Conservation (phyloP, 345 rosid species). For the Eutrema japonicum region DNA sequence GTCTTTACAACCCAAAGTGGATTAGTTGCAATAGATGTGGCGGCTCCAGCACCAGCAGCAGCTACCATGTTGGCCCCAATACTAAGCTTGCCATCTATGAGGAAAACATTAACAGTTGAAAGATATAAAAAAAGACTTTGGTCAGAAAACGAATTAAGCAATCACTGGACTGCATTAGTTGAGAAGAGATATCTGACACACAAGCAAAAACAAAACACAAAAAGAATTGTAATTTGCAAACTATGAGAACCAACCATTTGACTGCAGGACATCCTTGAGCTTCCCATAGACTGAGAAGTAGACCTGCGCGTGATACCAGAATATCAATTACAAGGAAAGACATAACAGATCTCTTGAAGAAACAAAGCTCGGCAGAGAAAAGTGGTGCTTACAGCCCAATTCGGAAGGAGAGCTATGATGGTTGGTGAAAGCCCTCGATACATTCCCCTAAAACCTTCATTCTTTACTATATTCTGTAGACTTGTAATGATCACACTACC, state of each 20-base stretch:
- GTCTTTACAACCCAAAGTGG: constrained; percentile 99
- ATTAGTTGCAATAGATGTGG: constrained; percentile 83
- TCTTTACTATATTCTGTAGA: constrained; percentile 61
- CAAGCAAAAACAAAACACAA: constrained; percentile 15
- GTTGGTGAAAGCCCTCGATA: constrained; percentile 98
- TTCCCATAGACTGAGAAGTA: constrained; percentile 82
- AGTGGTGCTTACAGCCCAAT: constrained; percentile 85
- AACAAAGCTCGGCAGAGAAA: constrained; percentile 13
- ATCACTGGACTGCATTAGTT: neutral
- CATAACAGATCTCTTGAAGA: neutral
- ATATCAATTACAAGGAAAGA: constrained; percentile 4
- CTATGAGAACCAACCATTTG: constrained; percentile 66
- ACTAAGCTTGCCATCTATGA: constrained; percentile 62
- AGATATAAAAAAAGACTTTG: neutral
- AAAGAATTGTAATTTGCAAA: neutral
- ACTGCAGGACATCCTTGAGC: constrained; percentile 67
- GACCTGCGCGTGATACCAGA: constrained; percentile 58
- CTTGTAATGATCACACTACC: constrained; percentile 82
- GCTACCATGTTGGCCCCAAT: constrained; percentile 82
- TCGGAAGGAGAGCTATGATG: constrained; percentile 85
- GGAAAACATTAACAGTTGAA: neutral
- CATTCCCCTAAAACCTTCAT: constrained; percentile 80
- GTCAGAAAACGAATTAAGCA: neutral
- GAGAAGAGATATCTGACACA: neutral
- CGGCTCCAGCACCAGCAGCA: constrained; percentile 96